phyloP scores from a whole-genome alignment of 2,329 filamentous ascomycete genomes.

The Metarhizium humberi region DNA sequence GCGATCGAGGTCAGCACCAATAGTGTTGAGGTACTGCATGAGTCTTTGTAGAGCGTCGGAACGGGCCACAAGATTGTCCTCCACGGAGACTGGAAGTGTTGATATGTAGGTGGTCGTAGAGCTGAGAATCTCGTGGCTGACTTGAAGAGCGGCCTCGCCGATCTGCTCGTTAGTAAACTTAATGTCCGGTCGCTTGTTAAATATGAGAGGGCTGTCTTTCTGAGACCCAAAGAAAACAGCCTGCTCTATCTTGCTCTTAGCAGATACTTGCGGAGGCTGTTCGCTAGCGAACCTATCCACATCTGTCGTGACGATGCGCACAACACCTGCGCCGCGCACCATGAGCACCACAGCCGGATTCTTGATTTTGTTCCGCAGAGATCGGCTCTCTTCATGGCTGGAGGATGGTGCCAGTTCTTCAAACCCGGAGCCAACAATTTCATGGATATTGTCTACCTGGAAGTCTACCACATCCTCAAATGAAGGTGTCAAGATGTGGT shows the following conservation, averaged over 20 bases:
- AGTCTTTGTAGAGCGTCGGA: constrained; percentile 67
- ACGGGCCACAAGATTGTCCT: constrained; percentile 68
- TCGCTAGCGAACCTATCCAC: constrained; percentile 51
- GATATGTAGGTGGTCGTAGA: constrained; percentile 70
- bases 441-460: constrained; percentile 52
- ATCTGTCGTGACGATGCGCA: constrained; percentile 50
- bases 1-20: constrained; percentile 57
- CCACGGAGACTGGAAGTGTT: constrained; percentile 63
- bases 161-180: constrained; percentile 63
- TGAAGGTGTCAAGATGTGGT: constrained; percentile 49
- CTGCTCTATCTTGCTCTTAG: constrained; percentile 86
- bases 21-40: constrained; percentile 58
- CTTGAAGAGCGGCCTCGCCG: constrained; percentile 62
- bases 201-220: constrained; percentile 78
- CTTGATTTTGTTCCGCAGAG: constrained; percentile 46
- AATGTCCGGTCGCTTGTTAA: constrained; percentile 58
- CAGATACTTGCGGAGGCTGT: constrained; percentile 55
- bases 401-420: constrained; percentile 42
- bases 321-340: constrained; percentile 52
- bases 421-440: constrained; percentile 54
- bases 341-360: constrained; percentile 54
- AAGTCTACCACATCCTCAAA: constrained; percentile 88
- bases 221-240: constrained; percentile 85
- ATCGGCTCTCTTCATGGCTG: constrained; percentile 35
- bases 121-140: constrained; percentile 74